These are phyloP conservation scores for Bipolaris bicolor DNA, from an alignment of 2,329 filamentous ascomycete species.

Conservation along the genomic window DNA sequence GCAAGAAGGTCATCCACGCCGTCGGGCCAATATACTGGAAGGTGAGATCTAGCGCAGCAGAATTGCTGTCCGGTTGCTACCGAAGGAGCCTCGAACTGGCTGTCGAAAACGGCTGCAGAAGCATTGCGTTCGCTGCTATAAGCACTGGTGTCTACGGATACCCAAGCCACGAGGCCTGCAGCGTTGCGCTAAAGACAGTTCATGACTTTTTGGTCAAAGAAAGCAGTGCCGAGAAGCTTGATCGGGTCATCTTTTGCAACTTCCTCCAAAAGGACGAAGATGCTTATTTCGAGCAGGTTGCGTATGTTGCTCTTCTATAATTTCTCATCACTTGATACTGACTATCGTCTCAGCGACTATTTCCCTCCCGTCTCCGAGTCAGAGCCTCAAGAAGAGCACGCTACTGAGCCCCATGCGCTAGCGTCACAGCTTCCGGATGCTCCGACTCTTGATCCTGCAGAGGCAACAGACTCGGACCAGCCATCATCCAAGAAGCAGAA, in stretches of 20 bases:
- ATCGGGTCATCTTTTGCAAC: slow-evolving; percentile 82
- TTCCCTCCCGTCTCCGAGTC: slow-evolving; percentile 40
- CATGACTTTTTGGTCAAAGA: slow-evolving; percentile 60
- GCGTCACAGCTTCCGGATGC: slow-evolving; percentile 56
- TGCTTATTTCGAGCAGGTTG: slow-evolving; percentile 72
- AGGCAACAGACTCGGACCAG: slow-evolving; percentile 48
- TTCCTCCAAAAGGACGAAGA: slow-evolving; percentile 78
- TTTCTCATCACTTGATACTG: slow-evolving; percentile 4
- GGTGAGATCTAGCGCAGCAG: slow-evolving; percentile 47
- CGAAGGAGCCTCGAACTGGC: slow-evolving; percentile 73
- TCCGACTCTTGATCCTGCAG: slow-evolving; percentile 55
- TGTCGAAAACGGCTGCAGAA: slow-evolving; percentile 67
- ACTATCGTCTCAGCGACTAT: slow-evolving; percentile 34
- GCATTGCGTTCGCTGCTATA: slow-evolving; percentile 81
- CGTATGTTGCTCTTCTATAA: slow-evolving; percentile 61
- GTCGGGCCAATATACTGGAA: slow-evolving; percentile 80
- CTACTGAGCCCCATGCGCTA: slow-evolving; percentile 41
- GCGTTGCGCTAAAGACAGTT: slow-evolving; percentile 70
- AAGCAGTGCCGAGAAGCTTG: slow-evolving; percentile 59
- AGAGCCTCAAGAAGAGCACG: slow-evolving; percentile 29
- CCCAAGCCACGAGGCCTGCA: slow-evolving; percentile 73
- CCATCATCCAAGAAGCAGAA: slow-evolving; percentile 57
- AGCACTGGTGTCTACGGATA: slow-evolving; percentile 93
- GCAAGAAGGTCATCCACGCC: slow-evolving; percentile 82
- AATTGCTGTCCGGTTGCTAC: slow-evolving; percentile 70